Evolutionary conservation across 352 stramenopile genomes (phyloP).

Genomic region (Pythium grandisporangium): DNA sequence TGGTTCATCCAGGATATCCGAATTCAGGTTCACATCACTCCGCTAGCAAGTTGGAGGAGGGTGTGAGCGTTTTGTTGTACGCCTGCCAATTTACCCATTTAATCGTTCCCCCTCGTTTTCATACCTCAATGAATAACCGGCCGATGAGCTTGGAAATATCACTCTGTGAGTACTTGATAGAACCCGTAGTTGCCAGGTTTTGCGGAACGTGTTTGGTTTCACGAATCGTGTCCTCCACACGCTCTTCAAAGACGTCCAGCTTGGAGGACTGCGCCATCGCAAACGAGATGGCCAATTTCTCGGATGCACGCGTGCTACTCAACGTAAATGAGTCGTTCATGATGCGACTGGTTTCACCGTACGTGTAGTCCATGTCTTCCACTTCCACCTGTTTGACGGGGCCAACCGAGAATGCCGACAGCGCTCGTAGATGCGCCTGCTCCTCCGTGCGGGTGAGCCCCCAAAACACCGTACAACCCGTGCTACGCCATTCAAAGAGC

Average conservation of each 20-base stretch:
- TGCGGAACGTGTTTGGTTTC: slow-evolving; percentile 85
- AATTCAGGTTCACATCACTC: slow-evolving; percentile 92
- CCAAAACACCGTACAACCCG: slow-evolving; percentile 87
- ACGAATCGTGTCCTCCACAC: slow-evolving; percentile 83
- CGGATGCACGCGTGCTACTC: slow-evolving; percentile 63
- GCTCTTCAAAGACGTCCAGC: slow-evolving; percentile 90
- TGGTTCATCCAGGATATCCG: slow-evolving; percentile 91
- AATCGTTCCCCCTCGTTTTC: not conserved
- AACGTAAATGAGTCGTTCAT: slow-evolving; percentile 84
- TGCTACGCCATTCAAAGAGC: slow-evolving; percentile 21
- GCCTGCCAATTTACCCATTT: not conserved
- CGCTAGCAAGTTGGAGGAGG: too few species aligned
- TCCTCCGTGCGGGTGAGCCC: slow-evolving; percentile 76
- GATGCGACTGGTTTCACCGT: slow-evolving; percentile 52
- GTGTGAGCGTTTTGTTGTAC: too few species aligned
- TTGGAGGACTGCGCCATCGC: slow-evolving; percentile 91
- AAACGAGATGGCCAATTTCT: slow-evolving; percentile 90
- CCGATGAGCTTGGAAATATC: slow-evolving; percentile 90
- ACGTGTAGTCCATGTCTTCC: slow-evolving; percentile 87
- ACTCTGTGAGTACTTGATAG: slow-evolving; percentile 86
- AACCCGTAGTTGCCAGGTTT: slow-evolving; percentile 78
- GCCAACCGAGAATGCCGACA: slow-evolving; percentile 51
- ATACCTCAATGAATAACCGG: slow-evolving; percentile 82
- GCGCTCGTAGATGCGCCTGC: slow-evolving; percentile 54
- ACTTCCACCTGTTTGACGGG: slow-evolving; percentile 78